These are phyloP conservation scores for Xylariaceae sp. DNA, from an alignment of 2,329 filamentous ascomycete genomes.

Conservation along the genomic window DNA sequence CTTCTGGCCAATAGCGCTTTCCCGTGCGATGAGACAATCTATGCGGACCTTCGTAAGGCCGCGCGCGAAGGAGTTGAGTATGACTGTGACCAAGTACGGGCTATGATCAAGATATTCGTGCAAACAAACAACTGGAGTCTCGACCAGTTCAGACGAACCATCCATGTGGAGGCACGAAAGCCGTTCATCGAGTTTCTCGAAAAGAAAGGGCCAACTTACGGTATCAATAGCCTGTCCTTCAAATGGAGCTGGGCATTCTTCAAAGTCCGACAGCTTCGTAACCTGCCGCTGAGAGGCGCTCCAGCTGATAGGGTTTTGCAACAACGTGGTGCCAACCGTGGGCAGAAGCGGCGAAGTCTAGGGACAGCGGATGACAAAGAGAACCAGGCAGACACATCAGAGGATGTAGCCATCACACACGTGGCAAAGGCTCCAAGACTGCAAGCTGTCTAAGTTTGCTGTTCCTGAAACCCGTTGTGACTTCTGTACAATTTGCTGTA, in stretches of 20 bases:
- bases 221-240: background rate
- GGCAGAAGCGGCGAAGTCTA: background rate
- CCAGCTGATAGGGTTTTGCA: background rate
- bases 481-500: too few species aligned
- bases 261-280: background rate
- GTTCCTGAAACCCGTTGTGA: too few species aligned
- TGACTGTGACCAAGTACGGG: slow-evolving; percentile 10
- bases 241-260: background rate
- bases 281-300: background rate
- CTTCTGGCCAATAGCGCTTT: background rate
- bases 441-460: too few species aligned
- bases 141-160: background rate
- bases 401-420: background rate
- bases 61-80: slow-evolving; percentile 2
- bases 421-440: background rate
- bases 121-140: background rate
- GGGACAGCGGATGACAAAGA: background rate
- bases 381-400: too few species aligned
- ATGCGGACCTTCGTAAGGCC: too few species aligned
- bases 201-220: background rate
- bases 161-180: background rate
- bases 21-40: background rate
- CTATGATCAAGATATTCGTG: slow-evolving; percentile 11
- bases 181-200: background rate
- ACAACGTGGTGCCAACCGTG: background rate